These are phyloP conservation scores for Boletus patriciae DNA, from an alignment of 768 basidiomycete genomes.

Conservation along the genomic window DNA sequence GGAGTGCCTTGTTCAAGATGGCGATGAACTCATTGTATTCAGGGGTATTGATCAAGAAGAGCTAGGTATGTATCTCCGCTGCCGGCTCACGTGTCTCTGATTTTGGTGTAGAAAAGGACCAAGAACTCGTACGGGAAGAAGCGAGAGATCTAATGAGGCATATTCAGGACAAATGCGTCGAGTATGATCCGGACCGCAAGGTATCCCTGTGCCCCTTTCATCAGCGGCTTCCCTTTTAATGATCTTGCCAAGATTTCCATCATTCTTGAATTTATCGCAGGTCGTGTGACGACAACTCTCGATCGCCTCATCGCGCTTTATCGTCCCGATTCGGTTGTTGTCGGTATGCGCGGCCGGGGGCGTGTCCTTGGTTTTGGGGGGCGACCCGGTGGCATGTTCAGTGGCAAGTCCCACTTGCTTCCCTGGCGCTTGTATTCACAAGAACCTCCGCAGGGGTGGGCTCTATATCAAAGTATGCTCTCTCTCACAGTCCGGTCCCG, in stretches of 20 bases:
- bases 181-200: constrained; percentile 75
- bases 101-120: constrained; percentile 60
- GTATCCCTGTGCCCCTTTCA: constrained; percentile 34
- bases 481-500: constrained; percentile 94
- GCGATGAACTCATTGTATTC: constrained; percentile 91
- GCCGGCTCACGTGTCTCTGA: neutral
- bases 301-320: constrained; percentile 92
- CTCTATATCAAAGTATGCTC: constrained; percentile 69
- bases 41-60: constrained; percentile 88
- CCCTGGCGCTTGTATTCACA: neutral
- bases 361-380: constrained; percentile 45
- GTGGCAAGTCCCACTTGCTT: too few species aligned
- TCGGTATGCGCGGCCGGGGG: constrained; percentile 80
- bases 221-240: neutral
- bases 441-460: constrained; percentile 50
- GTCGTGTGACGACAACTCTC: constrained; percentile 83
- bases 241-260: constrained; percentile 64
- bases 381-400: too few species aligned
- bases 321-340: constrained; percentile 88
- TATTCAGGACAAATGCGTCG: constrained; percentile 79
- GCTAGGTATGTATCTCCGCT: constrained; percentile 47
- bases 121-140: constrained; percentile 76
- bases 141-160: constrained; percentile 77
- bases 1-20: constrained; percentile 78
- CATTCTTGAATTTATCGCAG: constrained; percentile 92